Percentiles rank a stretch among this genome's conserved stretches.
These are phyloP conservation scores for Elsinoe ampelina DNA, from an alignment of 2,329 filamentous ascomycete genomes.

Conservation along the genomic window DNA sequence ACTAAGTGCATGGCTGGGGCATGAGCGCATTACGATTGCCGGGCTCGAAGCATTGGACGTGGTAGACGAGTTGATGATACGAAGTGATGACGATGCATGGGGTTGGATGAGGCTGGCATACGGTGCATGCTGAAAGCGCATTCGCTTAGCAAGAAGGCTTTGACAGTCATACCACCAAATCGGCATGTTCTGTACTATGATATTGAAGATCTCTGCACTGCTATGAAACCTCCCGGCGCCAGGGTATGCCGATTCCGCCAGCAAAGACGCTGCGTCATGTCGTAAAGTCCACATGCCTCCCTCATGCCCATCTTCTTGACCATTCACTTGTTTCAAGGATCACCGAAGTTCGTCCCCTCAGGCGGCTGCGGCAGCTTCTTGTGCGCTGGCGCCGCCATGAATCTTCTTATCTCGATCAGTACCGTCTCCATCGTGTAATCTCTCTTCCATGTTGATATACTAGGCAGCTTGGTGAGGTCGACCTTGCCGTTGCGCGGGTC, in stretches of 20 bases:
- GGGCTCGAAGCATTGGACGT: not conserved
- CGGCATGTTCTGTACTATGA: not conserved
- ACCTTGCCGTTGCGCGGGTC: slow-evolving; percentile 68
- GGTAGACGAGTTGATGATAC: too few relatives aligned
- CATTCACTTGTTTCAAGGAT: not conserved
- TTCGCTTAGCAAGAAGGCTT: too few relatives aligned
- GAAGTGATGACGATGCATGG: too few relatives aligned
- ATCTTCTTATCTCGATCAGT: slow-evolving; percentile 77
- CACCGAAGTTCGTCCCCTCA: slow-evolving; percentile 57
- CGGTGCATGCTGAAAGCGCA: too few relatives aligned
- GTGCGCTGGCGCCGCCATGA: slow-evolving; percentile 83
- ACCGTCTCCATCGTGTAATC: slow-evolving; percentile 94
- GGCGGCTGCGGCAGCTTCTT: slow-evolving; percentile 93
- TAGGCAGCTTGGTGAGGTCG: slow-evolving; percentile 73
- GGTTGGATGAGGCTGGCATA: too few relatives aligned
- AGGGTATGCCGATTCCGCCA: slow-evolving; percentile 4
- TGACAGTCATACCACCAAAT: too few relatives aligned
- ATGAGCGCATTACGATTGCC: not conserved
- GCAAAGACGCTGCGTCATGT: slow-evolving; percentile 12
- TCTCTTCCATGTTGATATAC: slow-evolving; percentile 81
- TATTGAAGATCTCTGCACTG: not conserved
- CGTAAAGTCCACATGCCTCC: not conserved
- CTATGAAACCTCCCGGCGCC: slow-evolving; percentile 5
- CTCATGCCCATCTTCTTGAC: not conserved
- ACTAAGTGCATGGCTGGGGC: not conserved